Evolutionary conservation across 345 rosid genomes (phyloP).

Genomic region (Lepidium aucheri): DNA sequence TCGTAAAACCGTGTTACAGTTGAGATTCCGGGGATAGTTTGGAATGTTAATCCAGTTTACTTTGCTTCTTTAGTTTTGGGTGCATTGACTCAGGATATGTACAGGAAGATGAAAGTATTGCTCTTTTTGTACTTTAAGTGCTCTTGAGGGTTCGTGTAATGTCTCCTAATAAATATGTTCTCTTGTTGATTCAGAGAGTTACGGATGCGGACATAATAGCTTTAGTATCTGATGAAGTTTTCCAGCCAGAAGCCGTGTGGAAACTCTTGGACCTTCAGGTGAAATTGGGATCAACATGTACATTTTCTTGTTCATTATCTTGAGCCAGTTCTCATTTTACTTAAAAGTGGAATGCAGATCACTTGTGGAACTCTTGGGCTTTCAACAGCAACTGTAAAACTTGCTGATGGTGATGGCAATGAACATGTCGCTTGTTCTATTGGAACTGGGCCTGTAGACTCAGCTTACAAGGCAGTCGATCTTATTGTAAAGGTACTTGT

Average conservation of each 20-base stretch:
- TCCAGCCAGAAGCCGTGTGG: slow-evolving; percentile 84
- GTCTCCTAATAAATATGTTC: slow-evolving; percentile 13
- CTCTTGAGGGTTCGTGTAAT: slow-evolving; percentile 1
- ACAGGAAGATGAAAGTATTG: background rate
- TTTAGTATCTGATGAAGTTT: slow-evolving; percentile 92
- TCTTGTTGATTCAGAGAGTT: slow-evolving; percentile 48
- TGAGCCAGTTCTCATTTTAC: background rate
- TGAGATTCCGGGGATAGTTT: background rate
- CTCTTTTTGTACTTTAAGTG: background rate
- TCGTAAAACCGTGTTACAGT: background rate
- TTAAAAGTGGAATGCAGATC: slow-evolving; percentile 38
- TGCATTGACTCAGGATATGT: background rate
- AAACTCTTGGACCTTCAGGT: slow-evolving; percentile 86
- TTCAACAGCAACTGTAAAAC: slow-evolving; percentile 90
- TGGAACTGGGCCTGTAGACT: slow-evolving; percentile 95
- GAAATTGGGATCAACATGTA: background rate
- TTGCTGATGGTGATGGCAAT: slow-evolving; percentile 51
- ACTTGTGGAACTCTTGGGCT: slow-evolving; percentile 93
- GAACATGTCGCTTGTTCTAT: slow-evolving; percentile 74
- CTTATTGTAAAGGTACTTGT: slow-evolving; percentile 66
- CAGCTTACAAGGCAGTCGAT: slow-evolving; percentile 94
- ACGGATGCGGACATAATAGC: slow-evolving; percentile 88
- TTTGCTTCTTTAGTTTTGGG: background rate
- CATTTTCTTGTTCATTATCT: background rate
- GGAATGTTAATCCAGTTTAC: background rate